Evolutionary conservation across 2,329 filamentous ascomycete species (phyloP), one percentile per base, ranked within the genome.

Genomic region (Aspergillus sp.): DNA sequence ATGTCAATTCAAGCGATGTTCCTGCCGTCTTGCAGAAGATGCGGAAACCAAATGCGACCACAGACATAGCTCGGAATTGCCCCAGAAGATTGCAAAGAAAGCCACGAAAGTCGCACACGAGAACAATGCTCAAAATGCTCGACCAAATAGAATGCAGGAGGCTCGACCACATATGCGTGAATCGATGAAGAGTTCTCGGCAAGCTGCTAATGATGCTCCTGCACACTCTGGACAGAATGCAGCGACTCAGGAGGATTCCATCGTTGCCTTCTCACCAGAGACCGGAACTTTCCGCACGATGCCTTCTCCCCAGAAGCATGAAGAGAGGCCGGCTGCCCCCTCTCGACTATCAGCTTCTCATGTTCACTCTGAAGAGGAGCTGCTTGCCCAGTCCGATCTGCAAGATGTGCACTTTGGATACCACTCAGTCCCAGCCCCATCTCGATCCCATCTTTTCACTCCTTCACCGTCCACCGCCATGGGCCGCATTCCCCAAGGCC

Each of bases 1-100:
- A 52, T 76, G 73, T 46, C 70, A 73, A 51, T 73, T 75, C 49
- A 64, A 70, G 47, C 62, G 65, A 44, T 76, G 73, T 56, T 68
- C 70, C 5, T 76, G 73, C 54, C 66, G 72, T 28, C 48, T 73
- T 42, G 69, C 70, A 5, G 73, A 75, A 50, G 58, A 60, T 19
- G 55, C 66, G 27, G 70, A 69, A 5, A 57, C 58, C 26, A 56
- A 58, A 30, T 73, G 70, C 51, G 56, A 69, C 9, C 65, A 19
- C 19, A 19, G 19, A 19, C 19, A 73, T 48, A 69, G 35, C 19
- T 26, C 36, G 7, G 8, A 45, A 5, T 34, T 49, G 28, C 7
- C 27, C 12, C 33, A 42, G 32, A 43, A 47, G 5, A 29, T 40
- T 34, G 34, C 43, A 27, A 30, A 29, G 29, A 44, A 46, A 10